phyloP scores from a whole-genome alignment of 2,329 filamentous ascomycete genomes.

The Cladosporium sp. region DNA sequence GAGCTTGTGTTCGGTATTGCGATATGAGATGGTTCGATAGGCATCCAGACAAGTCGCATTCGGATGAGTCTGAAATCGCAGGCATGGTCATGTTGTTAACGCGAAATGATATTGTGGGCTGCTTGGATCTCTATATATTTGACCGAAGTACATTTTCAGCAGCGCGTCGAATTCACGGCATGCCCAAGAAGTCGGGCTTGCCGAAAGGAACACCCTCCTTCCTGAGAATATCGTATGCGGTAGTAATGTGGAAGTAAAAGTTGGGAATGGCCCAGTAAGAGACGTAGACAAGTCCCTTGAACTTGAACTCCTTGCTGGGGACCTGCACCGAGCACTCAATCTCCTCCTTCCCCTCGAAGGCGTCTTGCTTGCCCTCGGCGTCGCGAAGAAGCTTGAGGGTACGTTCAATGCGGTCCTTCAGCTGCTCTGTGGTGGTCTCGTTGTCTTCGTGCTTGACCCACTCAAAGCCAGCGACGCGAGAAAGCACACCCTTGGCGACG shows the following conservation, averaged over 20 bases:
- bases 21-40: too few relatives aligned
- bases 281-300: slow-evolving; percentile 46
- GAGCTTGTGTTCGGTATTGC: too few relatives aligned
- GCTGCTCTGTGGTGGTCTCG: slow-evolving; percentile 47
- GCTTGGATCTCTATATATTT: too few relatives aligned
- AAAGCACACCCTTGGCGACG: slow-evolving; percentile 38
- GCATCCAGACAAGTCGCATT: too few relatives aligned
- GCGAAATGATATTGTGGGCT: too few relatives aligned
- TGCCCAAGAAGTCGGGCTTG: slow-evolving; percentile 53
- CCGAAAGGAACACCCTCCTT: slow-evolving; percentile 59
- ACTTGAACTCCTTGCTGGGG: slow-evolving; percentile 32
- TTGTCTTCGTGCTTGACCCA: slow-evolving; percentile 35
- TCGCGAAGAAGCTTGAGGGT: slow-evolving; percentile 46
- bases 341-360: slow-evolving; percentile 42
- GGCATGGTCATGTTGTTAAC: too few relatives aligned
- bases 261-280: slow-evolving; percentile 53
- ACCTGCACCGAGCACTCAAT: slow-evolving; percentile 37
- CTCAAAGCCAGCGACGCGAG: slow-evolving; percentile 36
- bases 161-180: background rate
- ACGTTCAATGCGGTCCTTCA: slow-evolving; percentile 45
- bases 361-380: slow-evolving; percentile 34
- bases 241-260: slow-evolving; percentile 60
- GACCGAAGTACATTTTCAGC: background rate
- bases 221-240: slow-evolving; percentile 58
- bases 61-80: too few relatives aligned